Base-by-base conservation (phyloP, 2,329 filamentous ascomycete species). In the Claviceps monticola region DNA sequence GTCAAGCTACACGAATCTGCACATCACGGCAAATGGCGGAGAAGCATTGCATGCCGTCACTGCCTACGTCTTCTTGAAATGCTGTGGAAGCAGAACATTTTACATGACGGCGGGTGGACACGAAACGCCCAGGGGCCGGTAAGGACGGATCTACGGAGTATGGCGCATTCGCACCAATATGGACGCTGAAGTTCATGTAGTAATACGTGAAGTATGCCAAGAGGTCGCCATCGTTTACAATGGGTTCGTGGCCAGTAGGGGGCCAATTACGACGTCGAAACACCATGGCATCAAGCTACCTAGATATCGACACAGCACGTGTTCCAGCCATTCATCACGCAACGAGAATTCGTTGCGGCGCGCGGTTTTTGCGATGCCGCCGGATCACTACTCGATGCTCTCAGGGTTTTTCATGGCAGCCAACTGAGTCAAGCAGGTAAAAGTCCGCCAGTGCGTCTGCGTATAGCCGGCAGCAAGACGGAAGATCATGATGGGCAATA, bases 1-100 rank as follows among this genome's bases (percentile, higher is more conserved):
- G 47, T 41, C 19, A 42, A 45, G 41, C 38, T 44, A 49, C 48
- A 36, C 48, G 26, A 49, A 19, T 49, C 48, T 49, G 48, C 48
- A 49, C 7, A 43, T 49, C n/a, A 43, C 38, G 26, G 21, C 29
- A 49, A 44, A 37, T 36, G 39, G 37, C 26, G 39, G 48, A 49
- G 39, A 44, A 43, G 37, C 48, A 42, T 17, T 23, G 39, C 41
- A 44, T 26, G 23, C 42, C 13, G 39, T 23, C 26, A 19, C 34
- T 36, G 41, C 26, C 39, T n/a, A 16, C 14, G 16, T 36, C 14
- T n/a, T 17, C 39, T 37, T n/a, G 9, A 49, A 41, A 29, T 13
- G 38, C 29, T 26, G 29, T 4, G 41, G 26, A 50, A 37, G 41
- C 26, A 23, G 45, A 19, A 45, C 26, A 23, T 37, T 45, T 26